These are phyloP conservation scores for Podaxis carcinomalis DNA, from an alignment of 768 basidiomycete genomes.

Conservation along the genomic window DNA sequence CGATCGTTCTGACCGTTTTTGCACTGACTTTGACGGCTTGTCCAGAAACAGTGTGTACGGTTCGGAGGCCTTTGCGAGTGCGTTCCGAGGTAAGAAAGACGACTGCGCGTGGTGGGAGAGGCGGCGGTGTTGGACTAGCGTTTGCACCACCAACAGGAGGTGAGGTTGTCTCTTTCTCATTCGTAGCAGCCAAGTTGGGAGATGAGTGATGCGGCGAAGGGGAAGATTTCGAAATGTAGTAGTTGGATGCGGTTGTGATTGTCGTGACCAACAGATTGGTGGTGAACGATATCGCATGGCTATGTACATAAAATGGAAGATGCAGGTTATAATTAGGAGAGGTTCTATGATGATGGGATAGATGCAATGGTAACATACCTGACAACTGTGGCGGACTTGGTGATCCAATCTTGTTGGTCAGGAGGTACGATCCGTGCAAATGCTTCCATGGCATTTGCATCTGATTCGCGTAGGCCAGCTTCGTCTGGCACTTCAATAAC, in stretches of 20 bases:
- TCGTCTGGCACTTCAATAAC: constrained; percentile 64
- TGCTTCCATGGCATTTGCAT: constrained; percentile 42
- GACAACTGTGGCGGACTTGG: constrained; percentile 52
- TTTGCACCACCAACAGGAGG: constrained; percentile 13
- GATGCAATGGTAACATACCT: constrained; percentile 39
- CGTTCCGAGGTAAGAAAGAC: constrained; percentile 57
- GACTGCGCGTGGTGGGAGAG: constrained; percentile 39
- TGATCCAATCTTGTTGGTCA: constrained; percentile 69
- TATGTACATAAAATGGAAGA: constrained; percentile 18
- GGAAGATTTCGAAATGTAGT: constrained; percentile 55
- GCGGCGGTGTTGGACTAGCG: constrained; percentile 19
- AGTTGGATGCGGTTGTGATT: constrained; percentile 55
- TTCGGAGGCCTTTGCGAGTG: constrained; percentile 53
- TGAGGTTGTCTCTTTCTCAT: constrained; percentile 9
- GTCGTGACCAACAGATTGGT: constrained; percentile 61
- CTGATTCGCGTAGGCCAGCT: constrained; percentile 28
- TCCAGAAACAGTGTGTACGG: constrained; percentile 60
- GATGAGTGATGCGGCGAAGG: constrained; percentile 41
- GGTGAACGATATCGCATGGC: constrained; percentile 64
- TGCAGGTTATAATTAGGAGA: background rate
- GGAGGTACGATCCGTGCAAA: constrained; percentile 60
- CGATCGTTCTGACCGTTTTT: constrained; percentile 57
- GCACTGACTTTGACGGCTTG: constrained; percentile 64
- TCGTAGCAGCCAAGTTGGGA: background rate
- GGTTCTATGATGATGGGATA: background rate